Evolutionary conservation across 1,139 yeast species (phyloP).

Genomic region (Suhomyces atakaporum): DNA sequence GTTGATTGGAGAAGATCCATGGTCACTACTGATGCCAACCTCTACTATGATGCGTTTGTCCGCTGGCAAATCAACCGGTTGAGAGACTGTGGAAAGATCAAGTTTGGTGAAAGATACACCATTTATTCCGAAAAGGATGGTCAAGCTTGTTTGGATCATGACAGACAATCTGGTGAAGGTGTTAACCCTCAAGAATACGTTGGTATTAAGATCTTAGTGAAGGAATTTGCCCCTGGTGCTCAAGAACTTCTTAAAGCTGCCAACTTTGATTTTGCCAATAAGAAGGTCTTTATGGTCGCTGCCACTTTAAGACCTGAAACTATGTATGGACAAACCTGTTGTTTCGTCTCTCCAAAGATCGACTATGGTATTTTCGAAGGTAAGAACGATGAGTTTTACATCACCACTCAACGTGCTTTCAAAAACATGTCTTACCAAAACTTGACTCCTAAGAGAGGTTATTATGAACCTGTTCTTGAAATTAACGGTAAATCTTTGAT

Average conservation of each 20-base stretch:
- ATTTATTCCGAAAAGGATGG: conserved; percentile 97
- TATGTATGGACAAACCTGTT: conserved; percentile 98
- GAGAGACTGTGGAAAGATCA: conserved; percentile 84
- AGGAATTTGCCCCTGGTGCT: conserved; percentile 64
- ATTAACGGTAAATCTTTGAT: conserved; percentile 74
- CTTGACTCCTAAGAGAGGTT: conserved; percentile 86
- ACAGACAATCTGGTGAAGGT: conserved; percentile 96
- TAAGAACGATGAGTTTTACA: conserved; percentile 72
- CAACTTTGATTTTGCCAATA: conserved; percentile 47
- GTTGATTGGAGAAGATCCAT: conserved; percentile 98
- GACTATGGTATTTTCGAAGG: conserved; percentile 90
- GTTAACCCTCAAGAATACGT: conserved; percentile 95
- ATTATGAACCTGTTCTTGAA: conserved; percentile 58
- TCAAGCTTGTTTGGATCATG: conserved; percentile 99
- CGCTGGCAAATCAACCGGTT: conserved; percentile 96
- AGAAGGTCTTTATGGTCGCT: conserved; percentile 82
- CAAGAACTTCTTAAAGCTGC: conserved; percentile 48
- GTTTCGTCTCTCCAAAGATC: conserved; percentile 95
- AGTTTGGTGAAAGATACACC: conserved; percentile 97
- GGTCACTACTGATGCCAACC: conserved; percentile 93
- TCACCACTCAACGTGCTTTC: conserved; percentile 96
- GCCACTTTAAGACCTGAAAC: conserved; percentile 99
- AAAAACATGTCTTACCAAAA: conserved; percentile 97
- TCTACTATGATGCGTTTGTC: conserved; percentile 91
- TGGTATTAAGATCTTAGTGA: conserved; percentile 80